Conservation (phyloP, 805 yeast genomes). For the Metschnikowia sp. region DNA sequence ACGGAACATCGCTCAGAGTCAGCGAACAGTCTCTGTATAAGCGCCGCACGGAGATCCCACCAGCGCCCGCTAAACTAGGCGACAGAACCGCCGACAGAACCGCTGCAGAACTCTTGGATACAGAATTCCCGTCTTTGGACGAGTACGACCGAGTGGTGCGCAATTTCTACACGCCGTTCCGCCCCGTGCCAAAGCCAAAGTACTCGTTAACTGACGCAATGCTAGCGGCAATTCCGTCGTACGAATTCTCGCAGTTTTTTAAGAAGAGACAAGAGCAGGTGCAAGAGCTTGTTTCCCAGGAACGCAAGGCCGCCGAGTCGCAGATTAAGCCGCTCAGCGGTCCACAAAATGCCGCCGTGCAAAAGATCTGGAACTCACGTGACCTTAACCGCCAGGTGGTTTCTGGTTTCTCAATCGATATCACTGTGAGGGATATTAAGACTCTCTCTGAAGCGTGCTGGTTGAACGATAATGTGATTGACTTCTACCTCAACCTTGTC, state of each 20-base stretch:
- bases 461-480: constrained; percentile 91
- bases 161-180: constrained; percentile 19
- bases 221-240: constrained; percentile 14
- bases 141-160: constrained; percentile 20
- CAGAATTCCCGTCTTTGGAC: constrained; percentile 8
- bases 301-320: constrained; percentile 12
- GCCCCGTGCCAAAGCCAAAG: constrained; percentile 16
- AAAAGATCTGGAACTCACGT: constrained; percentile 28
- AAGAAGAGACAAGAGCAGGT: constrained; percentile 11
- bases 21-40: constrained; percentile 9
- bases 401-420: constrained; percentile 50
- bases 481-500: constrained; percentile 64
- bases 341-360: constrained; percentile 32
- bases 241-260: constrained; percentile 11
- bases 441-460: constrained; percentile 71
- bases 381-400: constrained; percentile 25
- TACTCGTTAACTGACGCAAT: constrained; percentile 21
- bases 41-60: background rate
- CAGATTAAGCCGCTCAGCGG: constrained; percentile 18
- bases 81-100: constrained; percentile 1
- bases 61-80: background rate
- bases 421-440: constrained; percentile 61
- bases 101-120: constrained; percentile 9
- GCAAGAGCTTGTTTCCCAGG: constrained; percentile 15
- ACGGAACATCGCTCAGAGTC: constrained; percentile 15